phyloP scores from a whole-genome alignment of 176 grass and related monocot genomes.

The Triticum monococcum region DNA sequence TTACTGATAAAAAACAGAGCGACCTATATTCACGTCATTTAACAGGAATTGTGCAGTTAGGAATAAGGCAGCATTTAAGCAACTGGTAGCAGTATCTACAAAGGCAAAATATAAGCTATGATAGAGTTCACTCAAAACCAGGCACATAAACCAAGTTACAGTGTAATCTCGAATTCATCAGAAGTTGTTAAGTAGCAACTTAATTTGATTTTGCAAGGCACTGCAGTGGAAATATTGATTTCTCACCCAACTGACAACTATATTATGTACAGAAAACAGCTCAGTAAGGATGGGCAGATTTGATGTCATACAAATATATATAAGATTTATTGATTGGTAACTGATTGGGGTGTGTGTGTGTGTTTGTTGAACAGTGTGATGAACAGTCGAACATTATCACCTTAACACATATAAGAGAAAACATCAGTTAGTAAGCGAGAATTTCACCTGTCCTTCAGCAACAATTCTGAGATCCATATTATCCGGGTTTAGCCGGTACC shows the following conservation, averaged over 20 bases:
- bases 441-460: slow-evolving; percentile 19
- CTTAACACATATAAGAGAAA: not conserved
- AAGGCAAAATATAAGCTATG: not conserved
- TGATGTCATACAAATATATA: not conserved
- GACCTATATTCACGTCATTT: not conserved
- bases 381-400: not conserved
- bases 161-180: not conserved
- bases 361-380: too few relatives aligned
- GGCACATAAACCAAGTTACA: not conserved
- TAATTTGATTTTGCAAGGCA: not conserved
- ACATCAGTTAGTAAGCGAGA: too few relatives aligned
- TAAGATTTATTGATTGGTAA: not conserved
- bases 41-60: not conserved
- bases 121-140: not conserved
- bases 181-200: not conserved
- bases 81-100: not conserved
- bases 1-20: not conserved
- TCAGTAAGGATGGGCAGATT: not conserved
- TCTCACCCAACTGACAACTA: not conserved
- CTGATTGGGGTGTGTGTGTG: not conserved
- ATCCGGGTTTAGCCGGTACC: slow-evolving; percentile 56
- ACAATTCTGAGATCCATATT: slow-evolving; percentile 56
- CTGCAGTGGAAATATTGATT: not conserved
- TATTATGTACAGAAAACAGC: not conserved
- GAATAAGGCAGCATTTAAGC: not conserved